Base-by-base conservation (phyloP, 1,139 yeast species). In the Blastobotrys illinoisensis region DNA sequence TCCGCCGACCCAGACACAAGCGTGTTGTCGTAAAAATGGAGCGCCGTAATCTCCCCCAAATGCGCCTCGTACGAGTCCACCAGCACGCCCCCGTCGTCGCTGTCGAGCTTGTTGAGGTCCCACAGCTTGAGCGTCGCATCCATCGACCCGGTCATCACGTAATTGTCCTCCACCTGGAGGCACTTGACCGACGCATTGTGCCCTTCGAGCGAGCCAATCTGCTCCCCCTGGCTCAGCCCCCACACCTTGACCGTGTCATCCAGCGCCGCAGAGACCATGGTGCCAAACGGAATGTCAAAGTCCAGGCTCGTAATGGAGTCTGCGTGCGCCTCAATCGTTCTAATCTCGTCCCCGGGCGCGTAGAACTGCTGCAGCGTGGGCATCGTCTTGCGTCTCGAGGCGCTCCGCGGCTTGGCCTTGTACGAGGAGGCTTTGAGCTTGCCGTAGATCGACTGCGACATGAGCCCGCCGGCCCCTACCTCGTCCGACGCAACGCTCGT, bases 161-260 rank as follows among this genome's bases (percentile, higher is more conserved):
- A 63, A 46, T 74, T 71, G 26, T 78, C 79, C 48, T 80, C 79
- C 74, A 83, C 73, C 60, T 81, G 84, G 65, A 84, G 70, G 59
- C 86, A 81, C 51, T 74, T 74, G 3, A 84, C 84, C 4, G 81
- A 72, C 0, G 86, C 82, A 14, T 68, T 64, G 55, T 71, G 75
- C 6, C 75, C 74, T 14, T 54, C 60, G 5, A 72, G 62, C 14
- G 60, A 53, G 3, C 66, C 66, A 18, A 63, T 55, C 18, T 63
- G 62, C 64, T 72, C 78, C 51, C 77, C 81, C 56, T 78, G 73
- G 58, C 79, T 79, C 69, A 79, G 72, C 72, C 90, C 96, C 96
- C 97, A 89, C 5, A 91, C 87, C 59, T 87, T 79, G 9, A 89
- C 87, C 1, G 89, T 83, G 67, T 85, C 88, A 69, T 89, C 96